phyloP scores from a whole-genome alignment of 306 rosid species.

The Medicago lupulina region DNA sequence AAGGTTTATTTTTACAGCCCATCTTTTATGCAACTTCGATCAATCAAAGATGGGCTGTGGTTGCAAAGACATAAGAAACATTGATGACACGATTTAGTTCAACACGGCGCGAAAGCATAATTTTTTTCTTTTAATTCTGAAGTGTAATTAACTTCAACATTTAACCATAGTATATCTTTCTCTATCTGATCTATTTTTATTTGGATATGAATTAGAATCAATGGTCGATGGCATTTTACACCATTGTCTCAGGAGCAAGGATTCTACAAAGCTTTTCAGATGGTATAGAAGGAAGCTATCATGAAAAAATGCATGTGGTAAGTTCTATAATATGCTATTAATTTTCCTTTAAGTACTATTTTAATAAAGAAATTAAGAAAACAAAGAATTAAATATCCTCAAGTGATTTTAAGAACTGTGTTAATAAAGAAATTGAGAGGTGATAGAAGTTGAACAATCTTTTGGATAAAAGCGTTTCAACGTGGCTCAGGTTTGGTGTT shows the following conservation, averaged over 20 bases:
- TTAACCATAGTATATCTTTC: not conserved
- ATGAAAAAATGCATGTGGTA: slow-evolving; percentile 66
- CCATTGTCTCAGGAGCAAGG: slow-evolving; percentile 51
- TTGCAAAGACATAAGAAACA: not conserved
- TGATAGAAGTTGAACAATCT: too few relatives aligned
- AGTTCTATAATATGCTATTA: not conserved
- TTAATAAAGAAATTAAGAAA: not conserved
- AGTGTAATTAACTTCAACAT: not conserved
- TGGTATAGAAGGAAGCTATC: slow-evolving; percentile 49
- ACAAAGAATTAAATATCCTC: too few relatives aligned
- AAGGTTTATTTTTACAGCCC: too few relatives aligned
- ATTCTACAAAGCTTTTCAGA: slow-evolving; percentile 44
- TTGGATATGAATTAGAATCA: slow-evolving; percentile 44
- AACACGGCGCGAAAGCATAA: not conserved
- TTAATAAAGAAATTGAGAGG: not conserved
- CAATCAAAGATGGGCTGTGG: too few relatives aligned
- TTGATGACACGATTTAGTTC: not conserved
- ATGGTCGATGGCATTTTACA: slow-evolving; percentile 54
- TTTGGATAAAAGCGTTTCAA: too few relatives aligned
- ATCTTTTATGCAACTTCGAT: not conserved
- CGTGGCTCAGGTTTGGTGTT: too few relatives aligned
- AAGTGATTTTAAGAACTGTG: not conserved
- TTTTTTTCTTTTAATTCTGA: too few relatives aligned
- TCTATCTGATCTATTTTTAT: not conserved
- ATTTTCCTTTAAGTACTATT: not conserved